Evolutionary conservation across 1,139 yeast species (phyloP).

Genomic region (Candida labiduridarum): DNA sequence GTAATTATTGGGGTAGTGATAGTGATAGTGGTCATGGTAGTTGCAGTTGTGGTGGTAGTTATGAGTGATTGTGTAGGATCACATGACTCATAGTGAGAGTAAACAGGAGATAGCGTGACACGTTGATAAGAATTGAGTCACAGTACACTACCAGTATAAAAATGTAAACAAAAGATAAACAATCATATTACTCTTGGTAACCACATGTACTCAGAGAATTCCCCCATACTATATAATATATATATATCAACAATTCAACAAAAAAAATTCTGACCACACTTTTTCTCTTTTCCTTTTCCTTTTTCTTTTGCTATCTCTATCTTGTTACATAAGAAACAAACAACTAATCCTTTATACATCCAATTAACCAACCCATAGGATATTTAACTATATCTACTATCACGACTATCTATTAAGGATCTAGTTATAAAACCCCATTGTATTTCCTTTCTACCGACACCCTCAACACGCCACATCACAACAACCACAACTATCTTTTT

Average conservation of each 20-base stretch:
- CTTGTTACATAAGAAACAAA: neutral
- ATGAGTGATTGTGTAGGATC: neutral
- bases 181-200: neutral
- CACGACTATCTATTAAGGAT: neutral
- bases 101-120: constrained; percentile 11
- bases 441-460: neutral
- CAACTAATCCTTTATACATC: neutral
- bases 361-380: neutral
- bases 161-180: neutral
- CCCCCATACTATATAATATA: neutral
- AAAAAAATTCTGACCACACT: neutral
- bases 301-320: neutral
- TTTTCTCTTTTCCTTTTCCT: neutral
- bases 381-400: constrained; percentile 4
- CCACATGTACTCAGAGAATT: neutral
- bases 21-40: neutral
- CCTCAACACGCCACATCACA: neutral
- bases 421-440: neutral
- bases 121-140: constrained; percentile 4
- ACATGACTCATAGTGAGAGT: neutral
- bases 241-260: neutral
- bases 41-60: neutral
- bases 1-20: neutral
- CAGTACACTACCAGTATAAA: neutral
- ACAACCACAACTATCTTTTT: constrained; percentile 12